Percentiles rank a stretch among this genome's conserved stretches.
Evolutionary conservation across 164 flowering plant genomes (phyloP).

Genomic region (Stephania cephalantha): DNA sequence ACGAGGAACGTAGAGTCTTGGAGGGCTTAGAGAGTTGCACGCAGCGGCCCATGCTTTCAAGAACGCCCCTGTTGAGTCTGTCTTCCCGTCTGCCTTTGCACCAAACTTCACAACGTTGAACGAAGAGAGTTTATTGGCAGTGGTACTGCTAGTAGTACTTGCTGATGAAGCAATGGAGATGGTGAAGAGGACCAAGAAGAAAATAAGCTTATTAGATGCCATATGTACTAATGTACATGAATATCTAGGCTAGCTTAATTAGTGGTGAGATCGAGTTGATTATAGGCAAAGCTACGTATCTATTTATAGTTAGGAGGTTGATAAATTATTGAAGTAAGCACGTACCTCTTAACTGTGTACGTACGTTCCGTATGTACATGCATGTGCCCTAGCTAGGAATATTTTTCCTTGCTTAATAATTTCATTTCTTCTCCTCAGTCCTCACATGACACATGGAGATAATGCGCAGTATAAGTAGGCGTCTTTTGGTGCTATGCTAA

Average conservation of each 20-base stretch:
- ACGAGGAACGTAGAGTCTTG: slow-evolving; percentile 20
- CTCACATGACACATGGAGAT: neutral
- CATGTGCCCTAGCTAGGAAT: neutral
- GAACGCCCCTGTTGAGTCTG: slow-evolving; percentile 18
- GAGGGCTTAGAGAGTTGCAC: slow-evolving; percentile 18
- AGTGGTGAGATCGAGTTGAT: no score
- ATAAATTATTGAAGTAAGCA: no score
- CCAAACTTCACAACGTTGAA: slow-evolving; percentile 20
- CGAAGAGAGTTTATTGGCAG: neutral
- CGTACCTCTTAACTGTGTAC: neutral
- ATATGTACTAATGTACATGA: no score
- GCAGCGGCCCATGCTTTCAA: slow-evolving; percentile 24
- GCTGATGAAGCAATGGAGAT: neutral
- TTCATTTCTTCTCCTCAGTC: neutral
- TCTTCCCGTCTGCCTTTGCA: slow-evolving; percentile 18
- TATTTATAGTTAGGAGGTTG: no score
- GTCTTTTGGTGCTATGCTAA: neutral
- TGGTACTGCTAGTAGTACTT: slow-evolving; percentile 3
- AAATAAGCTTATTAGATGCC: no score
- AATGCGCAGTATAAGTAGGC: slow-evolving; percentile 1
- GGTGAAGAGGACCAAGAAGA: slow-evolving; percentile 5
- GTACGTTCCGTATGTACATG: neutral
- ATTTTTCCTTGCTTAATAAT: neutral
- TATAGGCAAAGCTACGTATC: no score
- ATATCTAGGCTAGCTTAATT: no score